Base-by-base conservation (phyloP, 768 basidiomycete species). In the Suillus lakei region DNA sequence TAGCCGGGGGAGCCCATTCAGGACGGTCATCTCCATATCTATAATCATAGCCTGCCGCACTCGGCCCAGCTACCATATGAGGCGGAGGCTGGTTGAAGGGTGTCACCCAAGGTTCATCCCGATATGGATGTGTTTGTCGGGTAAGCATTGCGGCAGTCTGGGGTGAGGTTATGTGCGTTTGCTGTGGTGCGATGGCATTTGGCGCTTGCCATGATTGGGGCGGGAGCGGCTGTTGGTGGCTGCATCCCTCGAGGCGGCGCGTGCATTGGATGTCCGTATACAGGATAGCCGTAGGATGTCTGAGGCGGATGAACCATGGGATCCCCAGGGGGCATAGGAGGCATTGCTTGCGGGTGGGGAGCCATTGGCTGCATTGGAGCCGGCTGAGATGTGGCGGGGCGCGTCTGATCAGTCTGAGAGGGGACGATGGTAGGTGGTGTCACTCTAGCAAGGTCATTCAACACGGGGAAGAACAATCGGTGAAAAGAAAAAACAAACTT, bases 141-240 rank as follows among this genome's bases (percentile, higher is more conserved):
- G 82, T 82, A 30, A 85, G 78, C 68, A 85, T 81, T 6, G 80
- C 81, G 1, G 81, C 79, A 5, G 82, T 78, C 16, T 82, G 80
- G 15, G 83, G 79, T 64, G 81, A 80, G 5, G 87, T 74, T 68
- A 87, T 79, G 62, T 85, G 90, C 0, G 88, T 85, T 68, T 91
- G 90, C 61, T 88, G 84, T 8, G 90, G 89, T 0, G 87, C 84
- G 46, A 92, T 88, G 28, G 82, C 83, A 50, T 80, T 83, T 5
- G 88, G 76, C 8, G 83, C 81, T 70, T 90, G 89, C 90, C 91
- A 91, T 21, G 87, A 80, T 65, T 87, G 89, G 6, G 88, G 84
- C 9, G 86, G 83, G 3, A n/a, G 81, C 82, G 34, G 84, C 76
- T 16, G 84, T 75, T 16, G 83, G 76, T 10, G 81, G 78, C 48